A percentile compares a stretch with the other conserved stretches of the same genome.
These are phyloP conservation scores for Penicillium roqueforti DNA, from an alignment of 495 filamentous ascomycete species.

Conservation along the genomic window DNA sequence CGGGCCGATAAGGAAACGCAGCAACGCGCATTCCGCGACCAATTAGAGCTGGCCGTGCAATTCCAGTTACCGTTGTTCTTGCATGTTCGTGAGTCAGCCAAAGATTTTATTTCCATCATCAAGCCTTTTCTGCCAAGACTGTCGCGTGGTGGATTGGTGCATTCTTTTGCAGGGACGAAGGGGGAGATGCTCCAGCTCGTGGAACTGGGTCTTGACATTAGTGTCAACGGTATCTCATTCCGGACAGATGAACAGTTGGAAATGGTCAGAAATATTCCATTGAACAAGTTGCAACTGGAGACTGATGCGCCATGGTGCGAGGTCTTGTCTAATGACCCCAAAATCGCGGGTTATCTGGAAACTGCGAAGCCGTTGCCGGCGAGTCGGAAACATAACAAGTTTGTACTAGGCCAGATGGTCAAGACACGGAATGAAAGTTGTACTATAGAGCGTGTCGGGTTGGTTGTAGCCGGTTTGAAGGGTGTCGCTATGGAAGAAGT, in stretches of 20 bases:
- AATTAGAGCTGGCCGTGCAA: slow-evolving; percentile 23
- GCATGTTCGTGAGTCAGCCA: slow-evolving; percentile 26
- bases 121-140: slow-evolving; percentile 18
- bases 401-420: slow-evolving; percentile 28
- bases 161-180: slow-evolving; percentile 29
- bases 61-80: slow-evolving; percentile 28
- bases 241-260: slow-evolving; percentile 25
- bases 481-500: slow-evolving; percentile 25
- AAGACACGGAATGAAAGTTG: slow-evolving; percentile 34
- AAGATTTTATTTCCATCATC: slow-evolving; percentile 29
- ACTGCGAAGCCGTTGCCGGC: slow-evolving; percentile 18
- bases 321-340: slow-evolving; percentile 18
- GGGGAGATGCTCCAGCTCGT: slow-evolving; percentile 27
- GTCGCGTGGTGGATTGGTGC: slow-evolving; percentile 26
- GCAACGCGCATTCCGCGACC: slow-evolving; percentile 26
- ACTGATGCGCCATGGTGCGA: slow-evolving; percentile 37
- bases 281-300: slow-evolving; percentile 30
- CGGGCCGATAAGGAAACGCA: slow-evolving; percentile 28
- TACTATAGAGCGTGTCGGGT: slow-evolving; percentile 26
- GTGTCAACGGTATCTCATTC: slow-evolving; percentile 31
- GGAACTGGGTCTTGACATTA: slow-evolving; percentile 27
- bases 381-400: slow-evolving; percentile 27
- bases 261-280: slow-evolving; percentile 27
- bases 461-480: slow-evolving; percentile 31
- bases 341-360: slow-evolving; percentile 18